Percentiles rank a stretch among this genome's conserved stretches.
phyloP scores from a whole-genome alignment of 495 filamentous ascomycete species.

The Daldinia vernicosa region DNA sequence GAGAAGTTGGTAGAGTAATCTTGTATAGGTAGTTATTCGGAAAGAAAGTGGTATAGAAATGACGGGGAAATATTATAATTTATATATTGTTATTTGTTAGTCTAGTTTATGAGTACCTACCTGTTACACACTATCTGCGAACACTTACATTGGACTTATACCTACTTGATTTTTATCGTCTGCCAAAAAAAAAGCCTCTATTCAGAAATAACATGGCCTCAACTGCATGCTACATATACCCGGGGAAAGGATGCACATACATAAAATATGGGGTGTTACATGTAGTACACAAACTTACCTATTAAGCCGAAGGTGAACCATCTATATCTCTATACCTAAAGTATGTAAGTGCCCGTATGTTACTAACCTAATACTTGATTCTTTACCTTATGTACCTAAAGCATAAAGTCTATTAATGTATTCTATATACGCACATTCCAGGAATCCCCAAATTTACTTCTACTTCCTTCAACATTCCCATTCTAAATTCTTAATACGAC shows the following conservation, averaged over 20 bases:
- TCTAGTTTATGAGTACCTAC: too few relatives aligned
- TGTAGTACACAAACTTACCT: not conserved
- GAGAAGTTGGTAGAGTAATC: not conserved
- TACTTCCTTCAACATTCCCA: not conserved
- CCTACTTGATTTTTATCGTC: too few relatives aligned
- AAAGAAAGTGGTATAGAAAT: too few relatives aligned
- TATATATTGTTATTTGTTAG: too few relatives aligned
- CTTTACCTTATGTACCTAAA: not conserved
- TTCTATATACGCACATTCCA: conserved; percentile 1
- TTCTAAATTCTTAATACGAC: not conserved
- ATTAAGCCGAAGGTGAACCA: not conserved
- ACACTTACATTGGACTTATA: too few relatives aligned
- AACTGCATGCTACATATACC: not conserved
- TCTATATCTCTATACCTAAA: not conserved
- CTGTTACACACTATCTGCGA: too few relatives aligned
- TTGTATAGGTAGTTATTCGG: not conserved
- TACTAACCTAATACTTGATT: not conserved
- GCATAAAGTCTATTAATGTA: not conserved
- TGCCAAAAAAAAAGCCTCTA: not conserved
- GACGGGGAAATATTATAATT: too few relatives aligned
- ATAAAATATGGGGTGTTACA: not conserved
- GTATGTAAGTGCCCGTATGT: not conserved
- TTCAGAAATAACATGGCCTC: not conserved
- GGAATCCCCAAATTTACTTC: not conserved
- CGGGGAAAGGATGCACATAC: not conserved